Percentiles rank a stretch among this genome's conserved stretches.
phyloP scores from a whole-genome alignment of 1,284 basidiomycete genomes.

The Lentinus polychrous region DNA sequence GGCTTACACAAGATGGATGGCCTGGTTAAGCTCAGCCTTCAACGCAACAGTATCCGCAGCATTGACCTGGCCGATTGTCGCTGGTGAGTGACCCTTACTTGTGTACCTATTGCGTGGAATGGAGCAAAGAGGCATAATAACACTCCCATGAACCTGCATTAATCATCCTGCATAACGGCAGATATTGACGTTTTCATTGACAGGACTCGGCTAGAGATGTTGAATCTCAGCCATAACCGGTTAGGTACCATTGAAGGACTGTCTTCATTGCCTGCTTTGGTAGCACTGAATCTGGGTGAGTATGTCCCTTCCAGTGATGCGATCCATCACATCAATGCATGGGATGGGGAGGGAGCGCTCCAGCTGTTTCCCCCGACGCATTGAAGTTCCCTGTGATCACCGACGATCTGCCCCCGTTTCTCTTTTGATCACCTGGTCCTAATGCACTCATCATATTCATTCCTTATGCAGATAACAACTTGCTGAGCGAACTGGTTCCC shows the following conservation, averaged over 20 bases:
- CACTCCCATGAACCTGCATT: conserved; percentile 14
- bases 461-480: conserved; percentile 62
- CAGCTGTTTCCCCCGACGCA: too few species aligned
- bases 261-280: conserved; percentile 53
- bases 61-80: conserved; percentile 58
- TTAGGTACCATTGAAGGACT: conserved; percentile 58
- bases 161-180: conserved; percentile 18
- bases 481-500: conserved; percentile 44
- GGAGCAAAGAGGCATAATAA: conserved; percentile 8
- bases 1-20: conserved; percentile 77
- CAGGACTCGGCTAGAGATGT: conserved; percentile 76
- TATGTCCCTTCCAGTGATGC: conserved; percentile 1
- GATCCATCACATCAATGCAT: conserved; percentile 2
- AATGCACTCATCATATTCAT: not conserved
- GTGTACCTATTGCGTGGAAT: not conserved
- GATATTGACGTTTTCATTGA: conserved; percentile 17
- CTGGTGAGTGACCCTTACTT: conserved; percentile 50
- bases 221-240: conserved; percentile 80
- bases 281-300: conserved; percentile 79
- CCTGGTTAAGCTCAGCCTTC: conserved; percentile 78
- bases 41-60: conserved; percentile 65
- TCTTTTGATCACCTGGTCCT: conserved; percentile 2
- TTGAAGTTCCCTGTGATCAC: conserved; percentile 2
- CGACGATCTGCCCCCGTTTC: not conserved
- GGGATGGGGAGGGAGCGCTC: too few species aligned